phyloP scores from a whole-genome alignment of 148 eudicot species.

The Dianthus caryophyllus region DNA sequence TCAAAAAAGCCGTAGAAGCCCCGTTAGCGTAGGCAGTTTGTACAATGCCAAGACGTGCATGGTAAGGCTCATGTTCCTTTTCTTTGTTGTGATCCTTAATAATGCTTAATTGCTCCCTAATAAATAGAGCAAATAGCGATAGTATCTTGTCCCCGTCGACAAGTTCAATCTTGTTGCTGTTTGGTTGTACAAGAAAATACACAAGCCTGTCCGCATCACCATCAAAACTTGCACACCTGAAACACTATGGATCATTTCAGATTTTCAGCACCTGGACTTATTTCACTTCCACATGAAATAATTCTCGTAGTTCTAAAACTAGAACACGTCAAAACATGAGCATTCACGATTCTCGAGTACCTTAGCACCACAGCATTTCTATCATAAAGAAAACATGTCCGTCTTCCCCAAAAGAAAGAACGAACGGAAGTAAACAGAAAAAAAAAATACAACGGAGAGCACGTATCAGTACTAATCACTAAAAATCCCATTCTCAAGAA shows the following conservation, averaged over 20 bases:
- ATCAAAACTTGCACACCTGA: conserved; percentile 98
- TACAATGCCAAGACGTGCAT: conserved; percentile 60
- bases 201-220: conserved; percentile 99
- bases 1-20: conserved; percentile 87
- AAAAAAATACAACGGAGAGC: background rate
- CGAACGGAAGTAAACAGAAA: background rate
- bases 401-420: background rate
- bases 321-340: background rate
- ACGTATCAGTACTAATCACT: background rate
- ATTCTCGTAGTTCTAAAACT: conserved; percentile 7
- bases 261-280: conserved; percentile 34
- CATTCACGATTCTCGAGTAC: background rate
- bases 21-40: conserved; percentile 99
- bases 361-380: background rate
- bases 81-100: conserved; percentile 33
- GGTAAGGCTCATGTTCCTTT: conserved; percentile 24
- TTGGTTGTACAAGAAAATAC: conserved; percentile 58
- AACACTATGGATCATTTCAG: conserved; percentile 44
- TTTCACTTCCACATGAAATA: conserved; percentile 6
- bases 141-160: conserved; percentile 97
- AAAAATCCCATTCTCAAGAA: background rate
- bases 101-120: conserved; percentile 59
- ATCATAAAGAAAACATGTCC: background rate
- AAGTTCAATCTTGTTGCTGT: conserved; percentile 56
- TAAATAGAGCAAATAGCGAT: conserved; percentile 71